phyloP scores from a whole-genome alignment of 2,329 filamentous ascomycete species.

The Sarocladiaceae sp. region DNA sequence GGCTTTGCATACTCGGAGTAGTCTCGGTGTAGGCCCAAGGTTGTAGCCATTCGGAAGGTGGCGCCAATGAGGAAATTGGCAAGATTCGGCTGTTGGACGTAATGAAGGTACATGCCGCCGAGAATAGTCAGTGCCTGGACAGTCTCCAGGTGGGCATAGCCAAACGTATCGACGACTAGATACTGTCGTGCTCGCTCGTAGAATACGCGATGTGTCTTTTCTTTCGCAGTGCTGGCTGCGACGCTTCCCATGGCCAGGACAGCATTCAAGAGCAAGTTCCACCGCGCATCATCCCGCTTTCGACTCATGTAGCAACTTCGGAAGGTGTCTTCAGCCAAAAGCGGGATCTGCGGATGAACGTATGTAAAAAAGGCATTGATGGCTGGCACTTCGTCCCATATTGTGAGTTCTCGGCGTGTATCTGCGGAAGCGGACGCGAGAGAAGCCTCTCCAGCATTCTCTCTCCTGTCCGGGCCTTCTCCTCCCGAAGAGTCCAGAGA shows the following conservation, averaged over 20 bases:
- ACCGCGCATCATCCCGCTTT: constrained; percentile 5
- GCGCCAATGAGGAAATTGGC: constrained; percentile 35
- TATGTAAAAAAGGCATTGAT: constrained; percentile 6
- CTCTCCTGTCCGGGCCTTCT: not conserved
- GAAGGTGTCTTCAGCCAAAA: constrained; percentile 1
- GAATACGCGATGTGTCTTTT: constrained; percentile 4
- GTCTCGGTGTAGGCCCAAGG: constrained; percentile 32
- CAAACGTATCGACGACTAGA: constrained; percentile 9
- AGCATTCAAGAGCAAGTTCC: constrained; percentile 8
- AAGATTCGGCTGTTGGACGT: constrained; percentile 32
- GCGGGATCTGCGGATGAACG: constrained; percentile 6
- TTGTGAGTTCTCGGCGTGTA: not conserved
- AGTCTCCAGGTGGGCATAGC: constrained; percentile 9
- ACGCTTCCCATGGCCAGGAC: constrained; percentile 11
- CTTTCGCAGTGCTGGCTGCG: constrained; percentile 7
- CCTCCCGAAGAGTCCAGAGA: no score
- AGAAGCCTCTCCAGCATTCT: not conserved
- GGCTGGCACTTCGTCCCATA: constrained; percentile 4
- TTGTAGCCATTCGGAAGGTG: constrained; percentile 33
- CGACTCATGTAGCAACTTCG: not conserved
- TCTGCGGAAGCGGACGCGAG: not conserved
- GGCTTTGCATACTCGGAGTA: constrained; percentile 12
- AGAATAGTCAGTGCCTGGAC: constrained; percentile 10
- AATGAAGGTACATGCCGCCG: constrained; percentile 32
- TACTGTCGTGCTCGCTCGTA: constrained; percentile 9